A percentile compares a stretch with the other conserved stretches of the same genome.
These are phyloP conservation scores for Tulasnella sp. DNA, from an alignment of 768 basidiomycete species.

Conservation along the genomic window DNA sequence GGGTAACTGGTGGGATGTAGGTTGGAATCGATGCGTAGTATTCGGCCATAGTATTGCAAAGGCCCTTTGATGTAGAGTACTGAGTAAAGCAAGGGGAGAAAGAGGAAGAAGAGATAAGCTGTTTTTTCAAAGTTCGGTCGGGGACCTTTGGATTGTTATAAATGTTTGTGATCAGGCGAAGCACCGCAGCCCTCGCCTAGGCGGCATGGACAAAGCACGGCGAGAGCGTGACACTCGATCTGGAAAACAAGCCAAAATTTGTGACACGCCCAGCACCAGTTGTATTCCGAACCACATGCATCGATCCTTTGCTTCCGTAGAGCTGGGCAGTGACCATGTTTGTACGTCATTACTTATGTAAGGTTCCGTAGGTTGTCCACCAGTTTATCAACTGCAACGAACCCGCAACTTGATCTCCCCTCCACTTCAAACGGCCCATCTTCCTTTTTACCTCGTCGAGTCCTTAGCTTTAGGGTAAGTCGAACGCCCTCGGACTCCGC, in stretches of 20 bases:
- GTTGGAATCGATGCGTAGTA: slow-evolving; percentile 11
- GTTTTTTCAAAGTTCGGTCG: neutral
- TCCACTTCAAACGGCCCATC: no score
- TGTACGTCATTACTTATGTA: no score
- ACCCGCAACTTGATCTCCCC: no score
- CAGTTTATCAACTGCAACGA: no score
- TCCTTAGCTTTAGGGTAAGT: no score
- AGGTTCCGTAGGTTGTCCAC: no score
- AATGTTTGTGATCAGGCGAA: neutral
- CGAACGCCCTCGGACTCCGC: no score
- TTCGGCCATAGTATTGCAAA: neutral
- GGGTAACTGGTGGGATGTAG: slow-evolving; percentile 1
- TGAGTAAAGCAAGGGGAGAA: neutral
- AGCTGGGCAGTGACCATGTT: no score
- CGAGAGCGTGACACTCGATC: neutral
- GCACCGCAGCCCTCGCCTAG: neutral
- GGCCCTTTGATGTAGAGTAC: neutral
- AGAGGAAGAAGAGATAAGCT: neutral
- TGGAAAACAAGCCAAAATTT: neutral
- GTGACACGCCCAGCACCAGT: neutral
- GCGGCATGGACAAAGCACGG: neutral
- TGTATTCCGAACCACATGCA: neutral
- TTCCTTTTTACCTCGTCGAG: no score
- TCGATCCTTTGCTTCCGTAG: neutral
- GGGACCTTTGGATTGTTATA: neutral